Conservation (phyloP, 2,329 filamentous ascomycete species). For the Mariannaea sp. region DNA sequence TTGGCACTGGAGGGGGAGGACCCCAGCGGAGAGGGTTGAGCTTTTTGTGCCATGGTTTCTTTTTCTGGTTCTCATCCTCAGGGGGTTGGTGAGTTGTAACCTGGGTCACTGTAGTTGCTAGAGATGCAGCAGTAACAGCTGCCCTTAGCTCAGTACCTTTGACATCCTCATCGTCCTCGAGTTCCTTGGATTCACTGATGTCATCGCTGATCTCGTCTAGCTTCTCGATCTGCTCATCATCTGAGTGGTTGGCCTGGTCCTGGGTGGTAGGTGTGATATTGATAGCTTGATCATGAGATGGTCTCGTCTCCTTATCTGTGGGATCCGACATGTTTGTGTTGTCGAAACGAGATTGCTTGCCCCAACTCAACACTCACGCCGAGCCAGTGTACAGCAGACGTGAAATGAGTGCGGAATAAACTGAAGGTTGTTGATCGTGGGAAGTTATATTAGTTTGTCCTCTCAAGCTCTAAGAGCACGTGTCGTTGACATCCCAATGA, state of each 20-base stretch:
- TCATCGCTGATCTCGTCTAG: conserved; percentile 19
- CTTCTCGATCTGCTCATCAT: conserved; percentile 25
- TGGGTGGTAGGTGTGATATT: conserved; percentile 35
- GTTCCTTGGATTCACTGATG: conserved; percentile 9
- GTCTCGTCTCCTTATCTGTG: conserved; percentile 37
- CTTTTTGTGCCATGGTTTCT: conserved; percentile 67
- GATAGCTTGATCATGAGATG: conserved; percentile 38
- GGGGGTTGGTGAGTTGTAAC: conserved; percentile 43
- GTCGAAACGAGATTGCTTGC: conserved; percentile 4
- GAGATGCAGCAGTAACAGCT: conserved; percentile 59
- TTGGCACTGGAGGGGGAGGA: conserved; percentile 58
- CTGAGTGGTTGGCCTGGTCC: conserved; percentile 25
- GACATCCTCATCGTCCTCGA: conserved; percentile 20
- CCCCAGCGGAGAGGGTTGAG: conserved; percentile 67
- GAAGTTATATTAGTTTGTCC: conserved; percentile 4
- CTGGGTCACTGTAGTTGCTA: conserved; percentile 54
- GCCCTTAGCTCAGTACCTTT: conserved; percentile 29
- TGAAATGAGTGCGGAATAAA: neutral
- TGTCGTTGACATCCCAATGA: conserved; percentile 12
- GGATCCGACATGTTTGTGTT: conserved; percentile 37
- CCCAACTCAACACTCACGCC: neutral
- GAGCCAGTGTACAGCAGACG: neutral
- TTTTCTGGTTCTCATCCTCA: conserved; percentile 38
- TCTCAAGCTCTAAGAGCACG: conserved; percentile 8
- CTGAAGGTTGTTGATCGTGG: neutral